Evolutionary conservation across 306 rosid genomes (phyloP).

Genomic region (Acacia confusa): DNA sequence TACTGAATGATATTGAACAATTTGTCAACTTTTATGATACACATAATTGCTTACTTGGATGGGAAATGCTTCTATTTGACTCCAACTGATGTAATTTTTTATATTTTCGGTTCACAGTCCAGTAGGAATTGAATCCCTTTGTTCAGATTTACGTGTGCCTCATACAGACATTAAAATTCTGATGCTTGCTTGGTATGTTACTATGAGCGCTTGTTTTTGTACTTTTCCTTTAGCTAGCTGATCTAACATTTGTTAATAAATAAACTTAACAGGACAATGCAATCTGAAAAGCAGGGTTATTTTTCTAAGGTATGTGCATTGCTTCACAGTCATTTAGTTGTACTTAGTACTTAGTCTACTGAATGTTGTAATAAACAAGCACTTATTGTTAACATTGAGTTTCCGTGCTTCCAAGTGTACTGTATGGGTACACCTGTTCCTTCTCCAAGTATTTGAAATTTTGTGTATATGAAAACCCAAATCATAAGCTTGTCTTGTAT

Average conservation of each 20-base stretch:
- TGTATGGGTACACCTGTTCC: background rate
- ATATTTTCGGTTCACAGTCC: constrained; percentile 60
- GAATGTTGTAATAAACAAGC: constrained; percentile 15
- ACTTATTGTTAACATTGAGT: background rate
- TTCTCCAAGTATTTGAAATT: background rate
- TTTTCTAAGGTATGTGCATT: constrained; percentile 55
- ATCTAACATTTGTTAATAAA: constrained; percentile 6
- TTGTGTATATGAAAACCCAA: background rate
- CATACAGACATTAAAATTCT: constrained; percentile 69
- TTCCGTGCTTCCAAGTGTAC: background rate
- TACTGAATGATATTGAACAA: background rate
- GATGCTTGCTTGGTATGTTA: constrained; percentile 66
- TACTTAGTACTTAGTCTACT: constrained; percentile 7
- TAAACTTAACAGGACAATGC: constrained; percentile 62
- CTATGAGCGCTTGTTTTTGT: background rate
- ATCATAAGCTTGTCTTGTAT: background rate
- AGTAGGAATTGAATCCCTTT: constrained; percentile 63
- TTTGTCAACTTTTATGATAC: background rate
- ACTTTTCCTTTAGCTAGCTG: constrained; percentile 1
- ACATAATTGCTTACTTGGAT: background rate
- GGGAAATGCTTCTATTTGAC: background rate
- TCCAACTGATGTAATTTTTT: constrained; percentile 25
- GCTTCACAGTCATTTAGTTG: constrained; percentile 6
- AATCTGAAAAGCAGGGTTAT: constrained; percentile 69
- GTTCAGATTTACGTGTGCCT: constrained; percentile 52